phyloP scores from a whole-genome alignment of 768 basidiomycete species.

The Russula sp. region DNA sequence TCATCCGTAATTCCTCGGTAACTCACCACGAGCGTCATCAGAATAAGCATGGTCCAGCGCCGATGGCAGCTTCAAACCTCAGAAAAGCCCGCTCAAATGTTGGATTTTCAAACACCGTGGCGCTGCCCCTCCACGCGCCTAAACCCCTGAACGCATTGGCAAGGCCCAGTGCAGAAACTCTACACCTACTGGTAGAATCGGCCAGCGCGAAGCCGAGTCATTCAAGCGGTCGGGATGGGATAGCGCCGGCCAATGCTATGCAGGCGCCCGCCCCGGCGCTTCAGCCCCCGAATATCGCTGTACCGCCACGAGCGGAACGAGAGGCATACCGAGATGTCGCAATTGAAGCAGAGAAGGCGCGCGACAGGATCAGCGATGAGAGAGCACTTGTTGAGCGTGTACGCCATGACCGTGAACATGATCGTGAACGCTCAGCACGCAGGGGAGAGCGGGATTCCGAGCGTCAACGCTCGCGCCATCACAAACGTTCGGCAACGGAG shows the following conservation, averaged over 20 bases:
- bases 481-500: conserved; percentile 12
- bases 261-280: conserved; percentile 12
- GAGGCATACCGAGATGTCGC: not conserved
- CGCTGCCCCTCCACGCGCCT: conserved; percentile 3
- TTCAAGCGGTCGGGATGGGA: not conserved
- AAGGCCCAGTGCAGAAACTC: not conserved
- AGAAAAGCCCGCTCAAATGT: conserved; percentile 13
- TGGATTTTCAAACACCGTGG: not conserved
- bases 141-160: not conserved
- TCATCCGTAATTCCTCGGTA: not conserved
- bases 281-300: not conserved
- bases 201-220: not conserved
- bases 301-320: not conserved
- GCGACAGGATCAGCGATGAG: not conserved
- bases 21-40: not conserved
- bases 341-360: conserved; percentile 1
- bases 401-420: not conserved
- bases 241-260: not conserved
- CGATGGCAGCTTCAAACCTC: not conserved
- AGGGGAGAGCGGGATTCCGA: not conserved
- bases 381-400: not conserved
- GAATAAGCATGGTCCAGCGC: not conserved
- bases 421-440: no score
- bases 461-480: conserved; percentile 5
- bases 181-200: not conserved